These are phyloP conservation scores for Penicillium cataractarum DNA, from an alignment of 495 filamentous ascomycete genomes.

Conservation along the genomic window DNA sequence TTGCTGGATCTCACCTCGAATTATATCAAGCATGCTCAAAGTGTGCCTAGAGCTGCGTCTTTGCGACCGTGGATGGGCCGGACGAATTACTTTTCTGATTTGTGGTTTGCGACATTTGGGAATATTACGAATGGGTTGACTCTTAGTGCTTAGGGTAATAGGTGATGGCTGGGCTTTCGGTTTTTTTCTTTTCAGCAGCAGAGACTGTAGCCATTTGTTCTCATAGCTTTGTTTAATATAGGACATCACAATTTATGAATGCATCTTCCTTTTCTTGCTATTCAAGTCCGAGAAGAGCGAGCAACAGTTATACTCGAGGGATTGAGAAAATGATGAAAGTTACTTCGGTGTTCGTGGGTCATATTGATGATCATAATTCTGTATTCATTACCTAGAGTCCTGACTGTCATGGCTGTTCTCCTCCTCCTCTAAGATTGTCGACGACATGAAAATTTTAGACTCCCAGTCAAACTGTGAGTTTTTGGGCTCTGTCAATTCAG, in stretches of 20 bases:
- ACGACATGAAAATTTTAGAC: conserved; percentile 47
- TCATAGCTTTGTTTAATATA: not conserved
- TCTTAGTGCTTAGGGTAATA: not conserved
- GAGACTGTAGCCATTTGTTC: not conserved
- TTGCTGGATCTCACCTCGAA: not conserved
- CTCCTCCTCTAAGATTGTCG: conserved; percentile 71
- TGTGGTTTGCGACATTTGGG: conserved; percentile 1
- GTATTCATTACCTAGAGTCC: conserved; percentile 19
- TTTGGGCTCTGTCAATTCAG: conserved; percentile 14
- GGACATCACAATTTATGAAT: not conserved
- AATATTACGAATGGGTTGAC: conserved; percentile 1
- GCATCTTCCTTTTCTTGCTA: too few species aligned
- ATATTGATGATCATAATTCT: not conserved
- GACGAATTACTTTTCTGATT: conserved; percentile 1
- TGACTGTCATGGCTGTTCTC: conserved; percentile 42
- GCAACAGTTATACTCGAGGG: not conserved
- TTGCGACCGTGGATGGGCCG: not conserved
- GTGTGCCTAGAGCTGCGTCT: not conserved
- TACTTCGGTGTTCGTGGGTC: not conserved
- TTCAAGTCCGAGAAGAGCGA: too few species aligned
- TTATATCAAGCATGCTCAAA: not conserved
- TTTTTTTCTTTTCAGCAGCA: not conserved
- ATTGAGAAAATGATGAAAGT: not conserved
- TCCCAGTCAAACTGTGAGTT: conserved; percentile 40
- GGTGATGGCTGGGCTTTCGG: not conserved